A percentile compares a stretch with the other conserved stretches of the same genome.
Evolutionary conservation across 2,329 filamentous ascomycete genomes (phyloP).

Genomic region (Blastomyces gilchristii): DNA sequence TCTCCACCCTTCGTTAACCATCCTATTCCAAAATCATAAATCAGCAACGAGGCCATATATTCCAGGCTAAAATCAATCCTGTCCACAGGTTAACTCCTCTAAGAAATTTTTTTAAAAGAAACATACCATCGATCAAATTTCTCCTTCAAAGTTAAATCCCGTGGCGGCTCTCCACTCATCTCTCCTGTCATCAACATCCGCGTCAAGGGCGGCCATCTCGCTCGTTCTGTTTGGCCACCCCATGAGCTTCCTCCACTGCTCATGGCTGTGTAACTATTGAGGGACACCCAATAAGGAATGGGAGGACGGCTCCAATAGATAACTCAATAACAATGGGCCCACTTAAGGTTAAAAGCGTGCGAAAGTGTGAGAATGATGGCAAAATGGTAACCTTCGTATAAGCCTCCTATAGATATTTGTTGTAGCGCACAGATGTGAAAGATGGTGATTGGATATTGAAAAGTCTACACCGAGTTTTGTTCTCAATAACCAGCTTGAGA

Average conservation of each 20-base stretch:
- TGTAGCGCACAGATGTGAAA: neutral
- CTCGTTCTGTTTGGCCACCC: conserved; percentile 50
- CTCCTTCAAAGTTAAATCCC: conserved; percentile 57
- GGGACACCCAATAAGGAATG: neutral
- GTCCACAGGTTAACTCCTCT: neutral
- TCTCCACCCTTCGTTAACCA: conserved; percentile 79
- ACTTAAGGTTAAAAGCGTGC: neutral
- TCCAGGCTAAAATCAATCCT: neutral
- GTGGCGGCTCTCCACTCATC: conserved; percentile 64
- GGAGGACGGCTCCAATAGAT: neutral
- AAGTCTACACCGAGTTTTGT: neutral
- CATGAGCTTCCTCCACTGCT: conserved; percentile 17
- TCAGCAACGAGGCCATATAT: neutral
- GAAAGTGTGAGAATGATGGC: neutral
- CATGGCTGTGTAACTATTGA: neutral
- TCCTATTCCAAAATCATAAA: conserved; percentile 35
- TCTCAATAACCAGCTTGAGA: conserved; percentile 6
- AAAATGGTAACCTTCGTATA: neutral
- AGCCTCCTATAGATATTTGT: neutral
- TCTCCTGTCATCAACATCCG: conserved; percentile 74
- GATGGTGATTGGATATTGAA: neutral
- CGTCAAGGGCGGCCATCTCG: conserved; percentile 72
- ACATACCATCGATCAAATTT: conserved; percentile 60
- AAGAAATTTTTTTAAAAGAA: neutral
- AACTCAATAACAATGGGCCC: neutral